These are phyloP conservation scores for Dothideomycetes sp. DNA, from an alignment of 2,329 filamentous ascomycete genomes.

Conservation along the genomic window DNA sequence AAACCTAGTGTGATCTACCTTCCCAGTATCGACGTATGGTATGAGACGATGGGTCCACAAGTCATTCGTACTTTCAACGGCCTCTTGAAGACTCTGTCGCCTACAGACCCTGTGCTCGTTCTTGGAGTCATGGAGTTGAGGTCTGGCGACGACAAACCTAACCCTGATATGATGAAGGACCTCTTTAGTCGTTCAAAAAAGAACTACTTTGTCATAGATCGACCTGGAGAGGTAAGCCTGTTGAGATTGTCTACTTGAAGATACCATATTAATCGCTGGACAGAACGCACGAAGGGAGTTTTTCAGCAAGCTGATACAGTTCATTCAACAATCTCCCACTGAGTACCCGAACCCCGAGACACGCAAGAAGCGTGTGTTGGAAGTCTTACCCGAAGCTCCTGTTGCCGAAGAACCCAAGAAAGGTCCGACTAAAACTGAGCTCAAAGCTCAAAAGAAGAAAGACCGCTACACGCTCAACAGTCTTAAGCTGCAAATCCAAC, in stretches of 20 bases:
- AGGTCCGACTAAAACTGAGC: constrained; percentile 65
- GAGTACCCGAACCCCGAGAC: constrained; percentile 83
- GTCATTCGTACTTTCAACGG: constrained; percentile 73
- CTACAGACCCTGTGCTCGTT: constrained; percentile 81
- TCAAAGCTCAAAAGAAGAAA: constrained; percentile 67
- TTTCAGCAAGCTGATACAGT: constrained; percentile 64
- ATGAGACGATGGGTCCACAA: constrained; percentile 53
- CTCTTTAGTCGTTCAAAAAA: constrained; percentile 79
- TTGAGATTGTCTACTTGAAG: not conserved
- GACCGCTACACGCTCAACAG: constrained; percentile 79
- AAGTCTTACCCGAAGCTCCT: constrained; percentile 60
- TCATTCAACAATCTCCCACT: constrained; percentile 67
- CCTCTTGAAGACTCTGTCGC: constrained; percentile 71
- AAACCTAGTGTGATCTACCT: constrained; percentile 96
- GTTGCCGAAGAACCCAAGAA: constrained; percentile 47
- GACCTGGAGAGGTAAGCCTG: constrained; percentile 52
- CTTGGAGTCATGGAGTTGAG: constrained; percentile 70
- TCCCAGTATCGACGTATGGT: constrained; percentile 84
- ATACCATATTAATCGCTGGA: not conserved
- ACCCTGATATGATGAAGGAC: constrained; percentile 58
- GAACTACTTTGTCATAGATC: constrained; percentile 62
- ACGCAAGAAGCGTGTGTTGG: constrained; percentile 76
- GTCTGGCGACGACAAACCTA: constrained; percentile 37
- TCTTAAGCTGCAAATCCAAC: constrained; percentile 81
- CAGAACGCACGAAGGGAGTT: constrained; percentile 61